These are phyloP conservation scores for Letharia lupina DNA, from an alignment of 495 filamentous ascomycete species.

Conservation along the genomic window DNA sequence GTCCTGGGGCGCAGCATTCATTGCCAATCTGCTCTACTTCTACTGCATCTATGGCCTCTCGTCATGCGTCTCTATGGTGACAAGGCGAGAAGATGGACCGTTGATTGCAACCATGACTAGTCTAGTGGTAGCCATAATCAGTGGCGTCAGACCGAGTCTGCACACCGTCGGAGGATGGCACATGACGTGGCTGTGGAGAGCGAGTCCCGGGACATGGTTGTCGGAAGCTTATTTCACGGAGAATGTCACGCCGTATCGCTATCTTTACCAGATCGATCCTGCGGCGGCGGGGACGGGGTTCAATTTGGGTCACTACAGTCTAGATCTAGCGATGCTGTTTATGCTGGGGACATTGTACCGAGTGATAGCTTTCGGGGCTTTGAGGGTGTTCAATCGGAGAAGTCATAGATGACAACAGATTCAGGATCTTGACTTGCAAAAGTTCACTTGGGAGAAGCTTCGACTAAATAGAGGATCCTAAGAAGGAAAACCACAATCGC, in stretches of 20 bases:
- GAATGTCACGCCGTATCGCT: constrained; percentile 38
- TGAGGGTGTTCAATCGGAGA: constrained; percentile 23
- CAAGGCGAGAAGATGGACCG: constrained; percentile 40
- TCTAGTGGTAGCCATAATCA: constrained; percentile 42
- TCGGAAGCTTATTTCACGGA: constrained; percentile 46
- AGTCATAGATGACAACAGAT: background rate
- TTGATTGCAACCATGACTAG: constrained; percentile 40
- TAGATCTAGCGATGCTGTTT: constrained; percentile 34
- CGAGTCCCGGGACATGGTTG: constrained; percentile 48
- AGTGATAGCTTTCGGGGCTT: constrained; percentile 35
- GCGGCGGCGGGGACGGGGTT: constrained; percentile 31
- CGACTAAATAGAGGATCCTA: no score
- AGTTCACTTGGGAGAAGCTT: no score
- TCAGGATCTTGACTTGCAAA: no score
- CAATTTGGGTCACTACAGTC: constrained; percentile 30
- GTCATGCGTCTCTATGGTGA: constrained; percentile 41
- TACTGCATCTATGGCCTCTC: constrained; percentile 52
- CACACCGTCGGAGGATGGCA: constrained; percentile 42
- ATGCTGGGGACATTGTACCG: constrained; percentile 35
- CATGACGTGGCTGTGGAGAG: constrained; percentile 47
- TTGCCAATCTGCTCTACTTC: constrained; percentile 46
- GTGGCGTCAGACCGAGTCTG: constrained; percentile 43
- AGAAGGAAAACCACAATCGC: background rate
- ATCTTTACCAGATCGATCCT: constrained; percentile 28
- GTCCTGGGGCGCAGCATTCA: constrained; percentile 35